Percentiles rank a stretch among this genome's conserved stretches.
Evolutionary conservation across 1,284 basidiomycete species (phyloP).

Genomic region (Leccinum laetum): DNA sequence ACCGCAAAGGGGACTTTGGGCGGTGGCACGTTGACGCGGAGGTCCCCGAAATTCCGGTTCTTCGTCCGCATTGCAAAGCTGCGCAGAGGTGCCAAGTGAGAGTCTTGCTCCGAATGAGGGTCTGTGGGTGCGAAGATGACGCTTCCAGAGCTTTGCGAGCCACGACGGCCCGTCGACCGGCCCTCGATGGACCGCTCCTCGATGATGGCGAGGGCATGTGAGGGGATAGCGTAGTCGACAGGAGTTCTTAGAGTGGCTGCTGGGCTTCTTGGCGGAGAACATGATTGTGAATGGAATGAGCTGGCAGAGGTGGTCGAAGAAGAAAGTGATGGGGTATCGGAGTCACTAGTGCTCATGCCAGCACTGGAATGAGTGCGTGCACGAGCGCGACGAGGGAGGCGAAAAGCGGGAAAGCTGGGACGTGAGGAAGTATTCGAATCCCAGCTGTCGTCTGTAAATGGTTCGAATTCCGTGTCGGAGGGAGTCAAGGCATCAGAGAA

Average conservation of each 20-base stretch:
- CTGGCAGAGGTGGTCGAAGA: slow-evolving; percentile 41
- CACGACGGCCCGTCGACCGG: slow-evolving; percentile 1
- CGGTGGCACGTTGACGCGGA: slow-evolving; percentile 32
- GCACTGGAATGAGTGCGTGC: slow-evolving; percentile 29
- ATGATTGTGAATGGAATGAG: slow-evolving; percentile 37
- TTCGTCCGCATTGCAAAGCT: slow-evolving; percentile 19
- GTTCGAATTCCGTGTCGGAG: slow-evolving; percentile 38
- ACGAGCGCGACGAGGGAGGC: slow-evolving; percentile 24
- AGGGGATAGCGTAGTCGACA: slow-evolving; percentile 17
- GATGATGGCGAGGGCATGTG: slow-evolving; percentile 27
- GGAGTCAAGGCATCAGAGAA: slow-evolving; percentile 20
- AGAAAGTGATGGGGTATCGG: slow-evolving; percentile 45
- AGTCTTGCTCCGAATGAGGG: slow-evolving; percentile 7
- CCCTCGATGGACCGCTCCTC: slow-evolving; percentile 22
- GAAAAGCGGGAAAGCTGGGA: slow-evolving; percentile 21
- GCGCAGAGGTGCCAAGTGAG: not conserved
- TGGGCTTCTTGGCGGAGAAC: slow-evolving; percentile 39
- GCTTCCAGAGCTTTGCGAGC: slow-evolving; percentile 25
- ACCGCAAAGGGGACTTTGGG: slow-evolving; percentile 17
- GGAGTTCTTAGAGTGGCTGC: slow-evolving; percentile 30
- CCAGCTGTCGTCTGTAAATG: slow-evolving; percentile 32
- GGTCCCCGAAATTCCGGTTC: slow-evolving; percentile 31
- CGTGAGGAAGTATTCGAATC: slow-evolving; percentile 20
- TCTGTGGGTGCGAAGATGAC: slow-evolving; percentile 26
- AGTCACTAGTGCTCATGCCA: slow-evolving; percentile 34